These are phyloP conservation scores for Xerocomus alliaceus DNA, from an alignment of 1,284 basidiomycete species.

Conservation along the genomic window DNA sequence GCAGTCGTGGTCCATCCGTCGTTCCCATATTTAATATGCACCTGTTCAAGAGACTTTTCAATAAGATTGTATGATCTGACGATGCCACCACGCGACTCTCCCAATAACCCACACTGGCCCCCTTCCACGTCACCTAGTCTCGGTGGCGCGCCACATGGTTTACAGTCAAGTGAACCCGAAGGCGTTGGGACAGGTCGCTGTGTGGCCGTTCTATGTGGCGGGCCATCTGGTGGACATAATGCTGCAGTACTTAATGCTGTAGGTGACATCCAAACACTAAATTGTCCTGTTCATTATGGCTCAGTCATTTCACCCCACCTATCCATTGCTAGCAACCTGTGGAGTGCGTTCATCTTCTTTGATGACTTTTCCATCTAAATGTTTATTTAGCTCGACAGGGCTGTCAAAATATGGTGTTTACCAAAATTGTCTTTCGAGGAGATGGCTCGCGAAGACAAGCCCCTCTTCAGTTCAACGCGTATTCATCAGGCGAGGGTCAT, in stretches of 20 bases:
- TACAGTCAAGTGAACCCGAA: conserved; percentile 64
- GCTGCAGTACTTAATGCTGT: conserved; percentile 72
- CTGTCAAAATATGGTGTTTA: conserved; percentile 74
- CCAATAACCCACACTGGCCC: conserved; percentile 65
- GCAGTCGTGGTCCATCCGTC: conserved; percentile 67
- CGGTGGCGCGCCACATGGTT: conserved; percentile 72
- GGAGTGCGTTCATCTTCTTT: conserved; percentile 55
- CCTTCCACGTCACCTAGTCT: conserved; percentile 55
- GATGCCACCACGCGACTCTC: conserved; percentile 42
- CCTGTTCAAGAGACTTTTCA: conserved; percentile 71
- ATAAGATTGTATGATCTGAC: conserved; percentile 69
- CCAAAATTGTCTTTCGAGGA: conserved; percentile 42
- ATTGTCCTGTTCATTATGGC: conserved; percentile 11
- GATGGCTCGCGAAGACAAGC: conserved; percentile 71
- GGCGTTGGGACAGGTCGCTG: conserved; percentile 68
- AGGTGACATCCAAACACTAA: conserved; percentile 29
- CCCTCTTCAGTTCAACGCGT: conserved; percentile 67
- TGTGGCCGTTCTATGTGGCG: conserved; percentile 67
- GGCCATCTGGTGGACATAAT: conserved; percentile 71
- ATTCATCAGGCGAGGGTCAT: conserved; percentile 71
- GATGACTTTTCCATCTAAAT: conserved; percentile 11
- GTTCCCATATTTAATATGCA: conserved; percentile 64
- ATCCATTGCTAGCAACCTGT: conserved; percentile 73
- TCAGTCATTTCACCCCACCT: conserved; percentile 68
- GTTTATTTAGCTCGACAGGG: conserved; percentile 63